Percentiles rank a stretch among this genome's conserved stretches.
These are phyloP conservation scores for Geotrichum restrictum DNA, from an alignment of 1,139 yeast genomes.

Conservation along the genomic window DNA sequence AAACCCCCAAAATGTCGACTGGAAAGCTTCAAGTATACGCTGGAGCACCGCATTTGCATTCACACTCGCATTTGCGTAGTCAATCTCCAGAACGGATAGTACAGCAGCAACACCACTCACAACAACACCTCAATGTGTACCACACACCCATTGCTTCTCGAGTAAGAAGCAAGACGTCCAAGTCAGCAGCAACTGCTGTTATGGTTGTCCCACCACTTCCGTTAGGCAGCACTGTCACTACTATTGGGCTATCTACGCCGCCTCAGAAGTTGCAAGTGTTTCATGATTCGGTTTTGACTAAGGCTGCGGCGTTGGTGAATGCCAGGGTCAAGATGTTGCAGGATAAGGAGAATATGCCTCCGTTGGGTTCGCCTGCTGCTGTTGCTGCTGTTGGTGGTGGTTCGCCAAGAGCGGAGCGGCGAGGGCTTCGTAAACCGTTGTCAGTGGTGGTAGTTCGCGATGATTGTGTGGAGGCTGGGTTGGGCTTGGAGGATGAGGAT, in stretches of 20 bases:
- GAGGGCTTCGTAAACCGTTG: background rate
- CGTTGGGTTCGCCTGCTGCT: slow-evolving; percentile 7
- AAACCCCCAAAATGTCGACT: background rate
- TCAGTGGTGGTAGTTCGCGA: background rate
- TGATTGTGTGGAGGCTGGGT: background rate
- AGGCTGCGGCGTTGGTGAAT: slow-evolving; percentile 15
- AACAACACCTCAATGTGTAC: background rate
- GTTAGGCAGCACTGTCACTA: background rate
- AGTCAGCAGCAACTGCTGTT: too few relatives aligned
- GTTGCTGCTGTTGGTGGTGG: background rate
- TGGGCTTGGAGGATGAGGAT: slow-evolving; percentile 1
- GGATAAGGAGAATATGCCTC: slow-evolving; percentile 18
- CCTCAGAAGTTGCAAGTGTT: slow-evolving; percentile 5
- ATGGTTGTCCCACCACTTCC: too few relatives aligned
- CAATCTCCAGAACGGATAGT: too few relatives aligned
- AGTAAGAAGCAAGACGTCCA: background rate
- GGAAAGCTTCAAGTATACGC: background rate
- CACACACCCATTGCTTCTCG: background rate
- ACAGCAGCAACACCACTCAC: background rate
- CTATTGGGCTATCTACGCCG: slow-evolving; percentile 1
- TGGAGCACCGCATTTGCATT: background rate
- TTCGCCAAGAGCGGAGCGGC: too few relatives aligned
- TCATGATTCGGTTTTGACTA: background rate
- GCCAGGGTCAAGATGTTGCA: slow-evolving; percentile 13
- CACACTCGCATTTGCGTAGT: background rate